A percentile compares a stretch with the other conserved stretches of the same genome.
Evolutionary conservation across 352 stramenopile genomes (phyloP).

Genomic region (Halophytophthora batemanensis): DNA sequence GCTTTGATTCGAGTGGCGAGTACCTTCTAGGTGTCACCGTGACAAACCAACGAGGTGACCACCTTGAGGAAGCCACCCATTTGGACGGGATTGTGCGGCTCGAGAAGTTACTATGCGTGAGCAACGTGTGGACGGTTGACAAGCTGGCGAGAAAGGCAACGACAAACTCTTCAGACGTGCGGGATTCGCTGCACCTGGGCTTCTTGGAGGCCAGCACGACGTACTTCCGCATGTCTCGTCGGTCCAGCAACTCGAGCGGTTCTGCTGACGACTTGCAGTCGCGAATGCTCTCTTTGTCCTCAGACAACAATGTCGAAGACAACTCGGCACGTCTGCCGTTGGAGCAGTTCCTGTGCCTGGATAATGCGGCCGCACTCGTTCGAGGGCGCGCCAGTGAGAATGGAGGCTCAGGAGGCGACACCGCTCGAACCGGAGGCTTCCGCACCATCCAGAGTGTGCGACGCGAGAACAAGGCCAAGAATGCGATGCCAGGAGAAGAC

Average conservation of each 20-base stretch:
- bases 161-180: slow-evolving; percentile 5
- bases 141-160: slow-evolving; percentile 26
- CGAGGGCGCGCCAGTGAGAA: slow-evolving; percentile 25
- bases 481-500: slow-evolving; percentile 12
- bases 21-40: slow-evolving; percentile 77
- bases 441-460: slow-evolving; percentile 86
- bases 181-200: slow-evolving; percentile 42
- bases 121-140: slow-evolving; percentile 57
- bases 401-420: slow-evolving; percentile 11
- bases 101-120: slow-evolving; percentile 60
- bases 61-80: slow-evolving; percentile 14
- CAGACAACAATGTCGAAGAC: slow-evolving; percentile 7
- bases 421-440: slow-evolving; percentile 53
- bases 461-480: slow-evolving; percentile 82
- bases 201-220: slow-evolving; percentile 73
- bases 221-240: slow-evolving; percentile 68
- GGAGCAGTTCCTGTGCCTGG: slow-evolving; percentile 72
- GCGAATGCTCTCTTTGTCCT: slow-evolving; percentile 23
- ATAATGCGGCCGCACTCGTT: slow-evolving; percentile 56
- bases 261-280: slow-evolving; percentile 6
- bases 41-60: slow-evolving; percentile 44
- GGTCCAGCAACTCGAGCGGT: not conserved
- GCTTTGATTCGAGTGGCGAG: slow-evolving; percentile 54
- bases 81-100: slow-evolving; percentile 39
- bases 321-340: slow-evolving; percentile 36